Conservation (phyloP, 495 filamentous ascomycete genomes). For the Penicillium manginii region DNA sequence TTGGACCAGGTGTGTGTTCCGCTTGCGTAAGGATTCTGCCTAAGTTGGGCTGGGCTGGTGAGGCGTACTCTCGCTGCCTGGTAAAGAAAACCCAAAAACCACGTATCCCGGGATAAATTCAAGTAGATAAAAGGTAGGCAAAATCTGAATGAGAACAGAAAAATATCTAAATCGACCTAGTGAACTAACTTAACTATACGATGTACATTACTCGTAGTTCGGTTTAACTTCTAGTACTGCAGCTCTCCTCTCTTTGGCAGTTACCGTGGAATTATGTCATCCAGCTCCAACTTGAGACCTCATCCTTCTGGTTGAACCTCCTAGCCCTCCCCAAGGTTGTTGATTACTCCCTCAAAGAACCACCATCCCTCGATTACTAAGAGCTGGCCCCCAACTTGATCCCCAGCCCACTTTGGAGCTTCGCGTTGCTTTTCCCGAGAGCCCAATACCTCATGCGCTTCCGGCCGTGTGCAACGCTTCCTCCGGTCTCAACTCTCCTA, state of each 20-base stretch:
- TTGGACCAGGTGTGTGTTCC: conserved; percentile 6
- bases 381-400: conserved; percentile 6
- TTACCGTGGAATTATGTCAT: conserved; percentile 53
- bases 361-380: background rate
- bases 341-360: background rate
- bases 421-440: conserved; percentile 2
- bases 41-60: conserved; percentile 11
- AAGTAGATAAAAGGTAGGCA: too few relatives aligned
- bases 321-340: conserved; percentile 6
- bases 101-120: background rate
- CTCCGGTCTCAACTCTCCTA: conserved; percentile 31
- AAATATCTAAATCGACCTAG: too few relatives aligned
- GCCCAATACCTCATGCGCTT: conserved; percentile 35
- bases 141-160: background rate
- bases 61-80: conserved; percentile 1
- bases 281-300: conserved; percentile 7
- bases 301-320: conserved; percentile 21
- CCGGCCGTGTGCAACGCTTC: conserved; percentile 33
- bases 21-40: conserved; percentile 25
- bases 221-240: too few relatives aligned
- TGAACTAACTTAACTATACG: too few relatives aligned
- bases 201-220: too few relatives aligned
- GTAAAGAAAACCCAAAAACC: too few relatives aligned
- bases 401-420: conserved; percentile 6
- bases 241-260: background rate